A percentile compares a stretch with the other conserved stretches of the same genome.
Evolutionary conservation across 805 yeast species (phyloP).

Genomic region (Candida odintsovae): DNA sequence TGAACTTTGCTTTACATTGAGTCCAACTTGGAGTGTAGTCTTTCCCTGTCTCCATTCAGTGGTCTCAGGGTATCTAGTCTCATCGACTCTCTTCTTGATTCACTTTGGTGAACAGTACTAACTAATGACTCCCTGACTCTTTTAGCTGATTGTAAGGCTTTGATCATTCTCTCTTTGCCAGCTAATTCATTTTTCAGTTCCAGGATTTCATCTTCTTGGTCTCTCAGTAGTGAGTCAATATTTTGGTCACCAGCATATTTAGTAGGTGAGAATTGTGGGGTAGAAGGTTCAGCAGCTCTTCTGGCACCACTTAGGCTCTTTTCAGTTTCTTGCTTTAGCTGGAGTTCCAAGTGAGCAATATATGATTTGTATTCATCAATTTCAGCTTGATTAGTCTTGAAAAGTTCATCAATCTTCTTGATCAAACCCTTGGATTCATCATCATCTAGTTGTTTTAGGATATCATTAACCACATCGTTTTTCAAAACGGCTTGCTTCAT

Average conservation of each 20-base stretch:
- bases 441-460: conserved; percentile 32
- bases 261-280: conserved; percentile 8
- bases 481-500: conserved; percentile 49
- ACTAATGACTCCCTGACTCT: conserved; percentile 42
- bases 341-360: conserved; percentile 52
- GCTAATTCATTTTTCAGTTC: conserved; percentile 56
- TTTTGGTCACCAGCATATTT: conserved; percentile 13
- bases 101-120: conserved; percentile 25
- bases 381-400: conserved; percentile 42
- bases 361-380: conserved; percentile 57
- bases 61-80: conserved; percentile 17
- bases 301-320: conserved; percentile 1
- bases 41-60: conserved; percentile 12
- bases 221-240: conserved; percentile 35
- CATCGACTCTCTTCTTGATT: conserved; percentile 17
- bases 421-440: conserved; percentile 36
- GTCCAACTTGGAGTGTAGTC: neutral
- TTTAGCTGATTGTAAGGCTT: conserved; percentile 61
- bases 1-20: neutral
- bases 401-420: conserved; percentile 39
- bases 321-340: conserved; percentile 28
- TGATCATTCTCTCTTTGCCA: conserved; percentile 76
- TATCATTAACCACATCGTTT: conserved; percentile 53
- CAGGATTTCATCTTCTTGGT: conserved; percentile 62
- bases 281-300: neutral